Base-by-base conservation (phyloP, 202 grass and related monocot genomes). In the Brachypodium distachyon region DNA sequence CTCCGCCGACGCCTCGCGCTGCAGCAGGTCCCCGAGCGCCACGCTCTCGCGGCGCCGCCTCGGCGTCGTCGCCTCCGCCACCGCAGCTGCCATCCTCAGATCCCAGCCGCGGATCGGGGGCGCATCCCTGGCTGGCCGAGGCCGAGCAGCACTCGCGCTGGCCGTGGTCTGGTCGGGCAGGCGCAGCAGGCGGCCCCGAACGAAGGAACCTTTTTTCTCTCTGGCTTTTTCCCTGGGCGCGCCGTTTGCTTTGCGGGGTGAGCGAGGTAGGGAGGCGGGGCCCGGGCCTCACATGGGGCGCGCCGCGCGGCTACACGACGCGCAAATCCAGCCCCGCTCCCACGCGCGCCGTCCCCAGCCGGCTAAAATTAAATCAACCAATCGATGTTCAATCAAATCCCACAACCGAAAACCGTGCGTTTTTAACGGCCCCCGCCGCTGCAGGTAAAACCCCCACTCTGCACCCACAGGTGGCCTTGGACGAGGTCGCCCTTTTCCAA, bases 1-100 rank as follows among this genome's bases (percentile, higher is more conserved):
- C 82, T 78, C 80, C 32, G 55, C 83, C 13, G 87, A 52, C 31
- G 76, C 81, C 80, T 97, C 94, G 61, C 94, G 76, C 78, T 60
- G 89, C 70, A 97, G 84, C 19, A 97, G 94, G 69, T 91, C 94
- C 40, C 77, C 90, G 7, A 97, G 88, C 66, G 81, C 86, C 81
- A 93, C 75, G 67, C 84, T 88, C 44, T 80, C 80, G 44, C 53
- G 4, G 29, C 77, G 44, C 76, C 43, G 7, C 76, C 57, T 56
- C 23, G 14, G 44, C 79, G 44, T 31, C 55, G 9, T 21, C 73
- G 37, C 23, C n/a, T 16, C 31, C 51, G 51, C 53, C 81, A 5
- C 55, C 74, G 23, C 43, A 16, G 19, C 29, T 67, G 46, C 44
- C 81, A 74, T 70, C 25, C 33, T 67, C 76, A 75, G 76, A 83